Evolutionary conservation across 768 basidiomycete genomes (phyloP).

Genomic region (Boletus tylopilopsis): DNA sequence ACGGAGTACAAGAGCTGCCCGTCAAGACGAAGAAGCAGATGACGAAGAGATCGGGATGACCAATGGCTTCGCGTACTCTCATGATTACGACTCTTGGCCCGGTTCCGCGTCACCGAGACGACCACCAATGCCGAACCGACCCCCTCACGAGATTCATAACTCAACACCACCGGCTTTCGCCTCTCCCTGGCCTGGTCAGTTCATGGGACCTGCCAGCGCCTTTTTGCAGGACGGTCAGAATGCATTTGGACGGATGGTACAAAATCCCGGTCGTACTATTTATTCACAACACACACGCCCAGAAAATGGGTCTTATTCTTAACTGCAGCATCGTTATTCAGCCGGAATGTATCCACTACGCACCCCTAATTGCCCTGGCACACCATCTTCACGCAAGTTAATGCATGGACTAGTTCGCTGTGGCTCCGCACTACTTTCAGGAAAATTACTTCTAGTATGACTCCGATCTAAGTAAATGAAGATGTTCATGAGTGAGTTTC

Average conservation of each 20-base stretch:
- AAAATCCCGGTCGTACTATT: slow-evolving; percentile 60
- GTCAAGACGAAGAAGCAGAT: slow-evolving; percentile 26
- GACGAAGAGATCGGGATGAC: slow-evolving; percentile 18
- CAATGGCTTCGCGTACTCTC: slow-evolving; percentile 22
- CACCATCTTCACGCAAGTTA: neutral
- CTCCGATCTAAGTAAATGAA: no score
- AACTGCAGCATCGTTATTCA: slow-evolving; percentile 8
- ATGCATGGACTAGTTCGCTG: no score
- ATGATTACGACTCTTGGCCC: slow-evolving; percentile 24
- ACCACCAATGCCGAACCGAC: slow-evolving; percentile 8
- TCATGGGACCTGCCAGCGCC: slow-evolving; percentile 49
- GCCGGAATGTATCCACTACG: slow-evolving; percentile 20
- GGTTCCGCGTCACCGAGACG: slow-evolving; percentile 25
- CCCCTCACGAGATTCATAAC: slow-evolving; percentile 22
- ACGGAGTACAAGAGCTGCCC: slow-evolving; percentile 28
- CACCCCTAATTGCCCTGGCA: slow-evolving; percentile 16
- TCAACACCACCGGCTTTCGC: slow-evolving; percentile 21
- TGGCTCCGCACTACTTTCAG: no score
- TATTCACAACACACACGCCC: slow-evolving; percentile 49
- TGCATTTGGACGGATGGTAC: slow-evolving; percentile 38
- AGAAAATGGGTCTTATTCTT: slow-evolving; percentile 31
- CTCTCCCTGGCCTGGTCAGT: slow-evolving; percentile 34
- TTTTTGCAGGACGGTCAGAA: slow-evolving; percentile 42
- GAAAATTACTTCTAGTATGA: no score
- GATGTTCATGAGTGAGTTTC: neutral